A percentile compares a stretch with the other conserved stretches of the same genome.
Conservation (phyloP, 2,329 filamentous ascomycete species). For the Talaromyces sp. region DNA sequence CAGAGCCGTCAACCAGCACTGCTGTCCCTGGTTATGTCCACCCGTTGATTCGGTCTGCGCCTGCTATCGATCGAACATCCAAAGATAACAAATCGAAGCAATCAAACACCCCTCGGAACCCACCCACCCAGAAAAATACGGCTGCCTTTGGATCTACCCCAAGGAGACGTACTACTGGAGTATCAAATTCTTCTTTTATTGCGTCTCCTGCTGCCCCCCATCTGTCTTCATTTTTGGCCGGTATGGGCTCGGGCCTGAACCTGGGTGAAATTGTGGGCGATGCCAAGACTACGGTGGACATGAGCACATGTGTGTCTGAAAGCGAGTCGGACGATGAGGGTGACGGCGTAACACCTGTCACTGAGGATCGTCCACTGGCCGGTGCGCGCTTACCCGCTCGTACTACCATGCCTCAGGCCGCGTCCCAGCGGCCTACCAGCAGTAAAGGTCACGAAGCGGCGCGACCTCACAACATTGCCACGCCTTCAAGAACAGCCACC, state of each 20-base stretch:
- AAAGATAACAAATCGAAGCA: conserved; percentile 12
- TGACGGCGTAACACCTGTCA: conserved; percentile 18
- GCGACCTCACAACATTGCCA: conserved; percentile 35
- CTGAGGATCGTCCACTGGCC: conserved; percentile 16
- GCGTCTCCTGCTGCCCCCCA: conserved; percentile 59
- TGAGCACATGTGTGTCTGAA: conserved; percentile 35
- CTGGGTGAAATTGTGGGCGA: conserved; percentile 55
- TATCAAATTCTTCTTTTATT: conserved; percentile 39
- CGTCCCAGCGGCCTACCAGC: conserved; percentile 49
- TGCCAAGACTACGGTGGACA: conserved; percentile 40
- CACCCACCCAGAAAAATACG: conserved; percentile 8
- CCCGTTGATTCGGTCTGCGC: conserved; percentile 56
- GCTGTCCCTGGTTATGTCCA: conserved; percentile 53
- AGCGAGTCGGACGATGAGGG: conserved; percentile 34
- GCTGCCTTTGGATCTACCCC: not conserved
- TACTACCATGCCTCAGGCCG: conserved; percentile 50
- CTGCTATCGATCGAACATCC: conserved; percentile 32
- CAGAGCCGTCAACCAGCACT: conserved; percentile 19
- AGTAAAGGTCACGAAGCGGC: conserved; percentile 51
- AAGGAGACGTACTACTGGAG: conserved; percentile 1
- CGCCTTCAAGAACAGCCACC: conserved; percentile 28
- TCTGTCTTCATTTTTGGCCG: conserved; percentile 61
- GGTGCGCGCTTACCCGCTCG: conserved; percentile 51
- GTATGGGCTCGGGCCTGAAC: conserved; percentile 57
- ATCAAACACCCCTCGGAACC: not conserved